Base-by-base conservation (phyloP, 2,329 filamentous ascomycete genomes). In the Fusarium tanahbumbuense region DNA sequence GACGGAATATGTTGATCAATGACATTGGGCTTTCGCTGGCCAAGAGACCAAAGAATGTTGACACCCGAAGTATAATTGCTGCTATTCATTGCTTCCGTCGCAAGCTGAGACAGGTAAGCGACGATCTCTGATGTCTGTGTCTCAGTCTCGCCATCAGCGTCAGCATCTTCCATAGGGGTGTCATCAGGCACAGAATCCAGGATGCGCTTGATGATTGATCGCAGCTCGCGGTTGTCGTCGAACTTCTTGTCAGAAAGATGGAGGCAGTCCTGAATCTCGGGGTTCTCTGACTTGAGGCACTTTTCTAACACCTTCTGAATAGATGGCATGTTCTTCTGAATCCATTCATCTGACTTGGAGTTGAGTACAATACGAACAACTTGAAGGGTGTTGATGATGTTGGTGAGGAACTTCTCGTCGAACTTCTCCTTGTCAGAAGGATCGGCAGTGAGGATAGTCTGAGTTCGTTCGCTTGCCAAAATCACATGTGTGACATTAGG, bases 351-450 rank as follows among this genome's bases (percentile, higher is more conserved):
- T 0, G 92, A 85, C 79, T 97, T 97, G 68, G 91, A 90, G 74
- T 96, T 93, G 63, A 98, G 85, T 49, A 99, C 90, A 63, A 98
- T 92, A 49, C 95, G 92, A 64, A 99, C 85, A 42, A 98, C 92
- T 78, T 98, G 94, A 16, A 99, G 86, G 3, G 94, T 94, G 78
- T 99, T 99, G 81, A 99, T 89, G 80, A 97, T 95, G 68, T 91
- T 91, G 1, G 93, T 97, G 44, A 92, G 87, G 75, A 94, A 94
- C 78, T 93, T 94, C 42, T 94, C 92, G 68, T 94, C 91, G n/a
- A 86, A 87, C 75, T 93, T 92, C 53, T 93, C 91, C 58, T 89
- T 89, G 67, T 91, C 88, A 0, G 82, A 78, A 8, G 87, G 85
- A 60, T 90, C 88, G 16, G 85, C 85, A n/a, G 84, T 83, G 34